Evolutionary conservation across 352 stramenopile genomes (phyloP), one percentile per base, ranked within the genome.

Genomic region (Pythium rhizo-oryzae): DNA sequence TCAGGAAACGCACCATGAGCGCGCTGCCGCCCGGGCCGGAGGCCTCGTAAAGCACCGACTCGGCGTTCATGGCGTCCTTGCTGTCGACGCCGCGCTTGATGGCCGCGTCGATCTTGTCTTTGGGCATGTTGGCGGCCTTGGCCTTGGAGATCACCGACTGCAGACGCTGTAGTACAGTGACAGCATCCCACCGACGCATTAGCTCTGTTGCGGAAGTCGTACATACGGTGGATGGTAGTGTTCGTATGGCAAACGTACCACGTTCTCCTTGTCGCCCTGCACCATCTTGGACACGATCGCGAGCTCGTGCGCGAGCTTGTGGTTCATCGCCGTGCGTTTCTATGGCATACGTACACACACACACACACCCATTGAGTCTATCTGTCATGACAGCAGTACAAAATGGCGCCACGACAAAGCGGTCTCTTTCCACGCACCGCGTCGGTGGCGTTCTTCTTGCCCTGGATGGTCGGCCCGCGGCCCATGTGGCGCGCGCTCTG

Each of bases 101-200:
- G 6, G 87, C 87, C 25, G 81, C 82, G 59, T 93, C 87, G 57
- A 94, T 94, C 71, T 82, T 87, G 68, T 94, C 87, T 63, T 92
- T 91, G 53, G 84, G 72, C 85, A 93, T 93, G 70, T 94, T 94
- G 39, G 76, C 81, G 4, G 87, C 80, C 74, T 94, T 94, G 59
- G 86, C 86, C 68, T 92, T 89, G 62, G 77, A 82, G 58, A 92
- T 79, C 13, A 76, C 78, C 30, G 83, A 81, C 28, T 71, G 67
- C 46, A 83, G 69, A 41, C 85, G 80, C 47, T 88, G 57, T 70
- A 23, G 49, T 21, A 33, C 69, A 23, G 49, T 21, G 18, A 1
- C 18, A 57, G 1, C 24, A 23, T 19, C 11, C 21, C 47, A 59
- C 53, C 68, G 28, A 63, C 28, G 28, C 28, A 33, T 33, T 33